Evolutionary conservation across 352 stramenopile species (phyloP).

Genomic region (Halophytophthora polymorphica): DNA sequence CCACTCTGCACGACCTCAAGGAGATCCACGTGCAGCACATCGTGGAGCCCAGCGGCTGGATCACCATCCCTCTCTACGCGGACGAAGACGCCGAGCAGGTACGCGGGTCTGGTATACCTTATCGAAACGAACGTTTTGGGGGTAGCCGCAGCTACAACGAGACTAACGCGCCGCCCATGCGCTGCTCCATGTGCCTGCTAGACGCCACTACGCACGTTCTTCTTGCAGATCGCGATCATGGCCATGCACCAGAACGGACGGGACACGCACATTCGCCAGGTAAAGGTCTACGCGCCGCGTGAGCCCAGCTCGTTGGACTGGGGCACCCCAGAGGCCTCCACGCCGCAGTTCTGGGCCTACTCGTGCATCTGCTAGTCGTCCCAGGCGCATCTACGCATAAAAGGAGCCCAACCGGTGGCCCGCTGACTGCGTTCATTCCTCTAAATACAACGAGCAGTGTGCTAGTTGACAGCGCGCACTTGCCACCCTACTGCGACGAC

Average conservation of each 20-base stretch:
- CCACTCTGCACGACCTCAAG: slow-evolving; percentile 94
- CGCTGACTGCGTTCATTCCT: slow-evolving; percentile 13
- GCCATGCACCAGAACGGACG: slow-evolving; percentile 98
- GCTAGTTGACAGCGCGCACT: neutral
- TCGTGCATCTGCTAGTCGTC: slow-evolving; percentile 45
- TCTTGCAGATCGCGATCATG: slow-evolving; percentile 95
- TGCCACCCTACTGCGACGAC: slow-evolving; percentile 10
- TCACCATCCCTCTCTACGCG: slow-evolving; percentile 84
- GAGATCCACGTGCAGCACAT: slow-evolving; percentile 92
- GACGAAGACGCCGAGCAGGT: slow-evolving; percentile 51
- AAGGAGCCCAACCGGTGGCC: neutral
- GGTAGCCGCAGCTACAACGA: neutral
- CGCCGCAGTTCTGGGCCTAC: slow-evolving; percentile 67
- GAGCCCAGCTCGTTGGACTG: slow-evolving; percentile 50
- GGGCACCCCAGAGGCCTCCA: slow-evolving; percentile 50
- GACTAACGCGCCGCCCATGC: neutral
- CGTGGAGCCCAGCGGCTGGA: slow-evolving; percentile 93
- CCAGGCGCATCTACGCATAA: no score
- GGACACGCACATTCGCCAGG: slow-evolving; percentile 94
- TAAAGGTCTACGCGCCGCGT: slow-evolving; percentile 90
- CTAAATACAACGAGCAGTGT: slow-evolving; percentile 5
- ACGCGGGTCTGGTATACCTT: neutral
- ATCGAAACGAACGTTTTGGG: slow-evolving; percentile 1
- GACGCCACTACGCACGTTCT: slow-evolving; percentile 87
- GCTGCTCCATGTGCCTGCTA: slow-evolving; percentile 10